Base-by-base conservation (phyloP, 176 grass and related monocot species). In the Metroxylon sagu region DNA sequence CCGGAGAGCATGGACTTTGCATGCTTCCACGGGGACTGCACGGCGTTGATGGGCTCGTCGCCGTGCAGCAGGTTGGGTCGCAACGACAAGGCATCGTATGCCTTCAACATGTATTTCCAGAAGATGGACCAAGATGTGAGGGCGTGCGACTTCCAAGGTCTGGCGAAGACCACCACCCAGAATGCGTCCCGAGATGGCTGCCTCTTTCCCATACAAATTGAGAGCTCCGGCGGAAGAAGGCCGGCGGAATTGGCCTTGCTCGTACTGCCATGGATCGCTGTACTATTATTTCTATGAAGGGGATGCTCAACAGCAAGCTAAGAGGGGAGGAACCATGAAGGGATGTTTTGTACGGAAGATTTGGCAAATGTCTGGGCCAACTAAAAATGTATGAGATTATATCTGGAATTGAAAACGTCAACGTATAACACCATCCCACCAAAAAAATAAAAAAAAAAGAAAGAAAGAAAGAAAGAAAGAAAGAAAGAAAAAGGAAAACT, bases 61-160 rank as follows among this genome's bases (percentile, higher is more conserved):
- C 70, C 80, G 0, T 95, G 90, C 74, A 89, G 84, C 15, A 51
- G 60, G 0, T 69, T 95, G 50, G 78, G 76, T 59, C 70, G 63
- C 18, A 68, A 67, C 61, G 79, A 80, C 57, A 95, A 84, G 55
- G 69, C 75, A 53, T 95, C 90, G 49, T 95, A 86, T 52, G 90
- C 90, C 0, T 95, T 95, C 83, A 95, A 95, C 77, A 95, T 95
- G 90, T 89, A 84, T 72, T 95, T 95, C 80, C 90, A 95, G 80
- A 89, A 84, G 80, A 78, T 80, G 70, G 86, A 95, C 75, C 90
- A 95, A 64, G 86, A 95, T 51, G 83, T 89, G 18, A 74, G 83
- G 62, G 83, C 86, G 16, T 95, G 90, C 67, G 85, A 95, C 60
- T 89, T 95, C 66, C 55, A 54, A 5, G 90, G 90, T 5, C 75